These are phyloP conservation scores for Penicillium longicatenatum DNA, from an alignment of 495 filamentous ascomycete genomes.

Conservation along the genomic window DNA sequence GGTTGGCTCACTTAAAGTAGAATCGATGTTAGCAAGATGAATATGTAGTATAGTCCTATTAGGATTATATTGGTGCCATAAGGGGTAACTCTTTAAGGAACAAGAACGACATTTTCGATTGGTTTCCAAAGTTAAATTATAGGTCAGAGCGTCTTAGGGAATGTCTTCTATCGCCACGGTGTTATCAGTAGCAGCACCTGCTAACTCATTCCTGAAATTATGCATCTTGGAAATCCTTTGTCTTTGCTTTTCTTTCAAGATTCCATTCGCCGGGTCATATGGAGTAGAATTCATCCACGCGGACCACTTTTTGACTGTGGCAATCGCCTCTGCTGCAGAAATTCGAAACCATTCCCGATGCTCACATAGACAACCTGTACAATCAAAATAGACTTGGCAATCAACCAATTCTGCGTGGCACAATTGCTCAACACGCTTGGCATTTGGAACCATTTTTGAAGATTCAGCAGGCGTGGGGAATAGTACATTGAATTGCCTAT, in stretches of 20 bases:
- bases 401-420: constrained; percentile 10
- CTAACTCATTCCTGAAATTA: no score
- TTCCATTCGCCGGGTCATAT: constrained; percentile 2
- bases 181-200: not conserved
- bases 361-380: constrained; percentile 2
- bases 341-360: constrained; percentile 10
- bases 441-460: constrained; percentile 7
- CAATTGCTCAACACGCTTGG: constrained; percentile 8
- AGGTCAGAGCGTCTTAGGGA: no score
- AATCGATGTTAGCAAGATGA: no score
- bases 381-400: constrained; percentile 3
- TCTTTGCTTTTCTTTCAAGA: constrained; percentile 2
- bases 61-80: no score
- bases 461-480: not conserved
- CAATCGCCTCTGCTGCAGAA: constrained; percentile 8
- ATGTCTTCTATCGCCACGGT: no score
- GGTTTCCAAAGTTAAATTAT: no score
- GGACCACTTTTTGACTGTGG: constrained; percentile 8
- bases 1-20: no score
- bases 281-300: constrained; percentile 4
- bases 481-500: constrained; percentile 1
- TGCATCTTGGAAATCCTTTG: not conserved
- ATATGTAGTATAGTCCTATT: no score
- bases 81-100: no score
- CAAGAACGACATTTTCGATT: no score